Percentiles rank a stretch among this genome's conserved stretches.
Evolutionary conservation across 306 rosid species (phyloP).

Genomic region (peach (Prunus persica)): Prunus_persica_NCBIv2 NC_034011.1:10954001-10954500

Average conservation of each 20-base stretch:
- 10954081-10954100: too few relatives aligned
- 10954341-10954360: background rate
- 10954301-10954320: too few relatives aligned
- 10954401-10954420: background rate
- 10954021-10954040: slow-evolving; percentile 15
- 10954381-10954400: slow-evolving; percentile 20
- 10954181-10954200: background rate
- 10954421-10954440: background rate
- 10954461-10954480: slow-evolving; percentile 25
- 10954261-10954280: background rate
- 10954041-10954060: slow-evolving; percentile 1
- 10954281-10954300: too few relatives aligned
- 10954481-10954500: background rate
- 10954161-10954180: background rate
- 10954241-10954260: slow-evolving; percentile 7
- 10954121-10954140: background rate
- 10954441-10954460: slow-evolving; percentile 35
- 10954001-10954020: slow-evolving; percentile 18
- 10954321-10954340: background rate
- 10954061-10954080: too few relatives aligned
- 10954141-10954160: background rate
- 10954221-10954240: slow-evolving; percentile 4
- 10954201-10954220: slow-evolving; percentile 11
- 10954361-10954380: slow-evolving; percentile 12
- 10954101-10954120: too few relatives aligned